Base-by-base conservation (phyloP, 352 stramenopile genomes). In the Albugo laibachii region DNA sequence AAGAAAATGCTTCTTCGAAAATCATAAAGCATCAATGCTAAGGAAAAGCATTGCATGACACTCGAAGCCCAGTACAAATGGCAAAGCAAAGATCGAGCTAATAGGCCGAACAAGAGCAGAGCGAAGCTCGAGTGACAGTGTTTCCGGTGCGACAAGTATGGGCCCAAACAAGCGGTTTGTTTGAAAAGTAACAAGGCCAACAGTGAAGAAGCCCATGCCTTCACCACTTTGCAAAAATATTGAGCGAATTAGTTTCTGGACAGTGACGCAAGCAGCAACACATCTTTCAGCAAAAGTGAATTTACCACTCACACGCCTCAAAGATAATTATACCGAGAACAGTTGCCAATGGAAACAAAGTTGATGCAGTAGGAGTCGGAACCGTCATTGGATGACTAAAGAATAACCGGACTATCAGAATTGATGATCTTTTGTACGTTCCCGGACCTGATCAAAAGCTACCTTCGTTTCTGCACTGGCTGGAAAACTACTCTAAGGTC, bases 351-450 rank as follows among this genome's bases (percentile, higher is more conserved):
- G 41, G 46, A 0, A 48, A 61, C 34, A 27, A 45, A 11, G 20
- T 64, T 5, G 2, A 31, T 13, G 57, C 50, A 43, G 36, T 18
- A n/a, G 48, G 44, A n/a, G 41, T 45, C 19, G 58, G 55, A 1
- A 27, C 15, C 0, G 20, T 66, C 18, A 43, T 42, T 8, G 56
- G 10, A 11, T 3, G 14, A 31, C 8, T 47, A 11, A 35, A 24
- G 4, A 43, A 52, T 36, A 48, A 50, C 14, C 15, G 4, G 0
- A 31, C 21, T 2, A 46, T 57, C 2, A 66, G 42, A 36, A 49
- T 61, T n/a, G 56, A 41, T 16, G 42, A 52, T n/a, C 47, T 59
- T 6, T 36, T 62, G 21, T 48, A 41, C 48, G 56, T 62, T 15
- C 56, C 52, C 4, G 45, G 16, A 10, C 35, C 53, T 3, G 56